Percentiles rank a stretch among this genome's conserved stretches.
These are phyloP conservation scores for Vigna unguiculata DNA, from an alignment of 306 rosid genomes.

Conservation along the genomic window DNA sequence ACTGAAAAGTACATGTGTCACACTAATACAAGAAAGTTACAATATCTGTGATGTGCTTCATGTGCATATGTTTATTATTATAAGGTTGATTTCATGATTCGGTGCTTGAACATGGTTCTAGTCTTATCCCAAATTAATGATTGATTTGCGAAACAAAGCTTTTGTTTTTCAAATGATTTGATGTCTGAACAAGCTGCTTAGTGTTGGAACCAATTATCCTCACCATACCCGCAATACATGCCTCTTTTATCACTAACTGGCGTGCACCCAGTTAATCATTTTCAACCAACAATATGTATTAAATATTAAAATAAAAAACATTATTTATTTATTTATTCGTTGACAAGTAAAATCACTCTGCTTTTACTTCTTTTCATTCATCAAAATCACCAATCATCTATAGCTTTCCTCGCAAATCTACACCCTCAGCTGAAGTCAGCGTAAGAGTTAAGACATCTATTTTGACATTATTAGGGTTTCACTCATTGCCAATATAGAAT, in stretches of 20 bases:
- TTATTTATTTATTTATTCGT: background rate
- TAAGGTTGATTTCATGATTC: constrained; percentile 22
- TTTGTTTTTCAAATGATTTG: constrained; percentile 28
- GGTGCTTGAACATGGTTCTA: background rate
- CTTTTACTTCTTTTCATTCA: background rate
- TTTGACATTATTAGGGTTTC: background rate
- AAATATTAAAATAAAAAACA: background rate
- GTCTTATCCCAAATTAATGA: constrained; percentile 8
- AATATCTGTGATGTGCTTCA: background rate
- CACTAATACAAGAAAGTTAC: too few species aligned
- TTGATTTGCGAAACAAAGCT: constrained; percentile 22
- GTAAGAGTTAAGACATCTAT: background rate
- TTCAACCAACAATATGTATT: constrained; percentile 11
- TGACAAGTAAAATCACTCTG: too few species aligned
- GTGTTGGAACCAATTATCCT: constrained; percentile 16
- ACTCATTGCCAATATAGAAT: background rate
- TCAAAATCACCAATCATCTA: too few species aligned
- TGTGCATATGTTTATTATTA: background rate
- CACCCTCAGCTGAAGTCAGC: too few species aligned
- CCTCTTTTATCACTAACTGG: background rate
- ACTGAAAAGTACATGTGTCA: too few species aligned
- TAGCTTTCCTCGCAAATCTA: too few species aligned
- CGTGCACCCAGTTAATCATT: constrained; percentile 40
- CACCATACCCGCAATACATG: background rate
- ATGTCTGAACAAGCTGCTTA: constrained; percentile 2